Evolutionary conservation across 2,329 filamentous ascomycete genomes (phyloP), one percentile per base, ranked within the genome.

Genomic region (Nothopassalora personata): DNA sequence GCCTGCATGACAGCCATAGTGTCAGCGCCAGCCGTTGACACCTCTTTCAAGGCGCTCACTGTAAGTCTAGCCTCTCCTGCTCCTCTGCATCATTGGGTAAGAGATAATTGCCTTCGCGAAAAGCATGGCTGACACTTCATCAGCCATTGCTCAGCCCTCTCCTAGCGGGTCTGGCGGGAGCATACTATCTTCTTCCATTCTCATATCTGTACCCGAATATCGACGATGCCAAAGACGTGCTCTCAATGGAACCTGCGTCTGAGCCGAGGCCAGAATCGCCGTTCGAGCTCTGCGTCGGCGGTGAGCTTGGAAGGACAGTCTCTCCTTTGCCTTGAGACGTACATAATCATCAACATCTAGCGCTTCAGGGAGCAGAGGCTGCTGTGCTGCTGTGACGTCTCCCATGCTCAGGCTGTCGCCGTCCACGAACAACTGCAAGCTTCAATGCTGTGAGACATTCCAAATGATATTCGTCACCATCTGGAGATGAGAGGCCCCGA

Each of bases 31-130:
- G 13, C 13, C 7, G 1, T 39, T 39, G 36, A 39, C 5, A 13
- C 11, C 36, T 43, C 13, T 43, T n/a, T 18, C 18, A n/a, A 43
- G 7, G 39, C 7, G 18, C 39, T 43, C 39, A 43, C 27, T 65
- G 61, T 31, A 68, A 59, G 53, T 68, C 67, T 10, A 66, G 54
- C 10, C 67, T 60, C 28, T 68, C 66, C 52, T 67, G 62, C 53
- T 68, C 66, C 18, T 61, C 58, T 46, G 63, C 64, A 51, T 67
- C 66, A 51, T 67, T 67, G 34, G 66, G 66, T 19, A 68, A 56
- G 3, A 64, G 50, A 30, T 67, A 67, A 8, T 59, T 51, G 18
- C 65, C 65, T 23, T 66, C 63, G 6, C 65, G 62, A 39, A 60
- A 66, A n/a, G 61, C 61, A 47, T 63, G 61, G 43, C 46, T 49